These are phyloP conservation scores for Debaryomycetaceae sp. DNA, from an alignment of 1,139 yeast genomes.

Conservation along the genomic window DNA sequence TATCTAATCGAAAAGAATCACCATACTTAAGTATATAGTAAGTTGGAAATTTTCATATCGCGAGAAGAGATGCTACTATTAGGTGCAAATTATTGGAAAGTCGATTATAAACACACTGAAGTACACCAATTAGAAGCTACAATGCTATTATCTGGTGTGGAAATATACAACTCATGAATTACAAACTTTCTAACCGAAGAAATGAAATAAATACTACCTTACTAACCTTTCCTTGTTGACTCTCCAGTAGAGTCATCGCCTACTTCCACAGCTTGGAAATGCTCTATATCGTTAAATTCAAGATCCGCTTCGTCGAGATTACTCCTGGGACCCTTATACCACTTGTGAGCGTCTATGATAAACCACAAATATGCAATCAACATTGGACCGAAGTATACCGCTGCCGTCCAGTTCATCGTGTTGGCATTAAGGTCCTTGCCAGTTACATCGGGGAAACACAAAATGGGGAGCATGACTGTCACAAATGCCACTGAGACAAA, in stretches of 20 bases:
- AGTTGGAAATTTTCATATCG: neutral
- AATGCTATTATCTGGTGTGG: too few species aligned
- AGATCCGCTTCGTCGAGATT: conserved; percentile 44
- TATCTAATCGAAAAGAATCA: neutral
- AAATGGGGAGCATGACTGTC: conserved; percentile 58
- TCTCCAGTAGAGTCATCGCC: neutral
- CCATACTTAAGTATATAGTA: neutral
- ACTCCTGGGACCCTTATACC: conserved; percentile 69
- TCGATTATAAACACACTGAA: too few species aligned
- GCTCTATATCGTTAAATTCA: conserved; percentile 10
- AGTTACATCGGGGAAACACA: conserved; percentile 58
- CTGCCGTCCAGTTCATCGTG: conserved; percentile 68
- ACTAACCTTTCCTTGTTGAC: neutral
- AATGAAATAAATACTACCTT: too few species aligned
- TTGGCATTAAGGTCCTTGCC: conserved; percentile 48
- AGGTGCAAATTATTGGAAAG: too few species aligned
- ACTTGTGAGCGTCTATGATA: conserved; percentile 54
- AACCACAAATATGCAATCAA: conserved; percentile 52
- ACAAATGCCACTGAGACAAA: conserved; percentile 45
- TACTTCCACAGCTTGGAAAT: neutral
- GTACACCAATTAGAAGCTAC: too few species aligned
- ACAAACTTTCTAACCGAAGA: too few species aligned
- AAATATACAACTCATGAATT: too few species aligned
- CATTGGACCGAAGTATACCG: conserved; percentile 68
- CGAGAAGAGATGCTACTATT: neutral